These are phyloP conservation scores for Coemansia nantahalensis DNA, from an alignment of 192 early-diverging fungal genomes.

Conservation along the genomic window DNA sequence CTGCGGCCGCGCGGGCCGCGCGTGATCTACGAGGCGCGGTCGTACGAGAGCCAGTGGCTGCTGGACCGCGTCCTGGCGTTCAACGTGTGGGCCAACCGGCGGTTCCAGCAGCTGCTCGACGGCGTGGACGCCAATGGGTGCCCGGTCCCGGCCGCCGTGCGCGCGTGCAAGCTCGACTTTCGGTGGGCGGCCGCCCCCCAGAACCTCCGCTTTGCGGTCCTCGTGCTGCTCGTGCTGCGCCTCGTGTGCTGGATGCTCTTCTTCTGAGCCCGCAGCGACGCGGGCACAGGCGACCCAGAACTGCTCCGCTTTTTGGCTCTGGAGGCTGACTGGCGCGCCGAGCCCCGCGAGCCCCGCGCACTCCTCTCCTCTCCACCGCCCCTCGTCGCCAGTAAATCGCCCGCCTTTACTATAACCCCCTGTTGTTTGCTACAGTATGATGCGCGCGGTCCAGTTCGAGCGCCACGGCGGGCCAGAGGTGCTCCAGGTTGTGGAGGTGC, in stretches of 20 bases:
- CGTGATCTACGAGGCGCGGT: slow-evolving; percentile 31
- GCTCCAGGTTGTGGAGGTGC: slow-evolving; percentile 51
- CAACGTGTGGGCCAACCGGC: slow-evolving; percentile 21
- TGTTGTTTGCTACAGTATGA: slow-evolving; percentile 1
- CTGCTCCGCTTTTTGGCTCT: no score
- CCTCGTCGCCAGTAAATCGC: no score
- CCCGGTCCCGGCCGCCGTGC: slow-evolving; percentile 18
- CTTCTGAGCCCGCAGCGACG: no score
- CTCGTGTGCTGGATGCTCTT: slow-evolving; percentile 17
- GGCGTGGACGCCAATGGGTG: slow-evolving; percentile 1
- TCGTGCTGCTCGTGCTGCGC: slow-evolving; percentile 14
- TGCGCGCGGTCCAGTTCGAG: slow-evolving; percentile 56
- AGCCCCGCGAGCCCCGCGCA: no score
- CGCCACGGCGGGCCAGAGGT: slow-evolving; percentile 59
- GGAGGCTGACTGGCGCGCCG: no score
- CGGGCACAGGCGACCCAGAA: no score
- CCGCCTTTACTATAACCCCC: no score
- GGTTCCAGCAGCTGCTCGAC: slow-evolving; percentile 27
- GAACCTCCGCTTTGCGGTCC: slow-evolving; percentile 28
- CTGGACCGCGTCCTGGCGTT: slow-evolving; percentile 17
- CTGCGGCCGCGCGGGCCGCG: slow-evolving; percentile 38
- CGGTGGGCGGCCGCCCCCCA: slow-evolving; percentile 38
- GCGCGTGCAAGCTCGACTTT: slow-evolving; percentile 31
- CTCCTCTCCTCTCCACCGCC: no score
- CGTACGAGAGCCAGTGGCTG: slow-evolving; percentile 52